Base-by-base conservation (phyloP, 768 basidiomycete species). In the Pluteus cervinus region DNA sequence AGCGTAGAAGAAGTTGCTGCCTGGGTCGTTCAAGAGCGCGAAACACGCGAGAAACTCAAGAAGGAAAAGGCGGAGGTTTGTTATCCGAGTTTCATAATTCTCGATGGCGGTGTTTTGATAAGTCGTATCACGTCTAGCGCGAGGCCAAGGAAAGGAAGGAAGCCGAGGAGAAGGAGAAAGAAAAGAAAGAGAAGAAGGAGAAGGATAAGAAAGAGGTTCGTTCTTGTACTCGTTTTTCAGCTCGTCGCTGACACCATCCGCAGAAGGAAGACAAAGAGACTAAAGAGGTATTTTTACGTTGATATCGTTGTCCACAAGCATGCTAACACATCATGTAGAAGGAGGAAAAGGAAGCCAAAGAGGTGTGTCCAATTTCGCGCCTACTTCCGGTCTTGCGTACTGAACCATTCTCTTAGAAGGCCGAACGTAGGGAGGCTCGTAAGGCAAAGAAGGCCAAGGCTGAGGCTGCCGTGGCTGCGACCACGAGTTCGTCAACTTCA, bases 141-240 rank as follows among this genome's bases (percentile, higher is more conserved):
- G 86, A 87, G 53, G 82, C 84, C 17, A 82, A 81, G 55, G 86
- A 87, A 58, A 83, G 81, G 63, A 76, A 77, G 47, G 85, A 85
- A 61, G 72, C 73, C 9, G 82, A 85, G 40, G 81, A 85, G 51
- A 66, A 64, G 48, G 73, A 65, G 41, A 69, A 73, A 52, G 26
- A 41, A 60, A 83, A 81, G 63, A 76, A 77, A 47, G 83, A 85
- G 61, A 71, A 73, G 7, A 81, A 85, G 40, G 82, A 84, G 51
- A 65, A 63, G 47, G 54, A 44, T 2, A 79, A 79, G 57, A 61
- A 61, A 50, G 81, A 79, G 68, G 79, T 77, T 36, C 33, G n/a
- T 29, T 24, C n/a, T 21, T 11, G 29, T 39, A 20, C 31, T 22
- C 50, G 30, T 52, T 39, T 30, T 35, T 26, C 12, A 7, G 22